Evolutionary conservation across 306 rosid species (phyloP), one percentile per base, ranked within the genome.

Genomic region (Prunus campanulata): DNA sequence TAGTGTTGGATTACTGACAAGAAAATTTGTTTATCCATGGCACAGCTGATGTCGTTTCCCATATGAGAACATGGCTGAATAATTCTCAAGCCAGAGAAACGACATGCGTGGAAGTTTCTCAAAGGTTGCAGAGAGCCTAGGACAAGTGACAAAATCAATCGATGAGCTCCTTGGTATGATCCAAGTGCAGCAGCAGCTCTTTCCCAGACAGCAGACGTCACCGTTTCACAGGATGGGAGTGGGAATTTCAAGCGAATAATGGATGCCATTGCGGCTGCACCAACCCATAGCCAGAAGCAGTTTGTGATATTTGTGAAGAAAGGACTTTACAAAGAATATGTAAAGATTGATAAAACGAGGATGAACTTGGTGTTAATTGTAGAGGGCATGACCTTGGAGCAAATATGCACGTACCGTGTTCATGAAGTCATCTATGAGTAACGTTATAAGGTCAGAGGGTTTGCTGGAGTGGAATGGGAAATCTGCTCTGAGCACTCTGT

Each of bases 241-340:
- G 68, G 68, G 30, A 25, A 44, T 44, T 77, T 77, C 54, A 55
- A 8, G 1, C 32, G 4, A 18, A 77, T 68, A 32, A 77, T 68
- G 68, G 74, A 77, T 19, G 80, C 60, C n/a, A 19, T 67, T 25
- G 30, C 5, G 32, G 67, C 74, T 14, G 74, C 74, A 42, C 74
- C 74, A 19, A 47, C 13, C 24, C 22, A 35, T 24, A 25, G 74
- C 68, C 57, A 25, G 42, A 25, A 25, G 27, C 27, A 25, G 27
- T 25, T 25, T 25, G 27, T 25, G 27, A 25, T 25, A 25, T 25
- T 25, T 25, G 27, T 25, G 27, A 1, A 25, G 27, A 25, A 25
- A 25, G 27, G 2, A 25, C 0, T 25, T 25, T 25, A 25, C 27
- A 25, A 25, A 25, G 27, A 25, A 25, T 25, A 25, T 25, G 27